phyloP scores from a whole-genome alignment of 1,284 basidiomycete species.

The Cutaneotrichosporon dermatis region DNA sequence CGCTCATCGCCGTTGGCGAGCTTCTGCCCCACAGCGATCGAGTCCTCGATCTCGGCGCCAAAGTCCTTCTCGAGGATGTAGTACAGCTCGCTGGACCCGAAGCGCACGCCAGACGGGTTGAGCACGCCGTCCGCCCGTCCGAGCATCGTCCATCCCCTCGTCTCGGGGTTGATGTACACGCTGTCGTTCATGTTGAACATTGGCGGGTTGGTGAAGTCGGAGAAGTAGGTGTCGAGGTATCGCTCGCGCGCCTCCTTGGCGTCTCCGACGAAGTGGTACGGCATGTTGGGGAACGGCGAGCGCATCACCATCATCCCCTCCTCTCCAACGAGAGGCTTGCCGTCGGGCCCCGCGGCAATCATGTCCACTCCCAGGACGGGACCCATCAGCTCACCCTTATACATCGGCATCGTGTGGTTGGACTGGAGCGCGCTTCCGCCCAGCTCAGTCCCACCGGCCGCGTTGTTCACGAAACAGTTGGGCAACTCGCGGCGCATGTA shows the following conservation, averaged over 20 bases:
- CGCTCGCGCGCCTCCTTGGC: slow-evolving; percentile 27
- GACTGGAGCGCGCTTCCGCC: slow-evolving; percentile 34
- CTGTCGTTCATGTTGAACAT: slow-evolving; percentile 27
- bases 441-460: slow-evolving; percentile 39
- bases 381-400: slow-evolving; percentile 37
- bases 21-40: slow-evolving; percentile 37
- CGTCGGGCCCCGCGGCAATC: slow-evolving; percentile 19
- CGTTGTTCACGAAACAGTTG: slow-evolving; percentile 31
- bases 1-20: slow-evolving; percentile 34
- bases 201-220: slow-evolving; percentile 25
- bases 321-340: slow-evolving; percentile 16
- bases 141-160: slow-evolving; percentile 18
- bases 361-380: slow-evolving; percentile 39
- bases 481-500: slow-evolving; percentile 19
- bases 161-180: slow-evolving; percentile 19
- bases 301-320: slow-evolving; percentile 39
- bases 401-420: slow-evolving; percentile 29
- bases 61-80: slow-evolving; percentile 27
- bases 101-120: slow-evolving; percentile 29
- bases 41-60: slow-evolving; percentile 33
- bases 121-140: slow-evolving; percentile 30
- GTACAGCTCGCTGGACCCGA: slow-evolving; percentile 28
- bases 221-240: slow-evolving; percentile 43
- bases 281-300: slow-evolving; percentile 43
- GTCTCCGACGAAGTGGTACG: slow-evolving; percentile 28